Base-by-base conservation (phyloP, 164 flowering plant genomes). In the Kalanchoe fedtschenkoi region DNA sequence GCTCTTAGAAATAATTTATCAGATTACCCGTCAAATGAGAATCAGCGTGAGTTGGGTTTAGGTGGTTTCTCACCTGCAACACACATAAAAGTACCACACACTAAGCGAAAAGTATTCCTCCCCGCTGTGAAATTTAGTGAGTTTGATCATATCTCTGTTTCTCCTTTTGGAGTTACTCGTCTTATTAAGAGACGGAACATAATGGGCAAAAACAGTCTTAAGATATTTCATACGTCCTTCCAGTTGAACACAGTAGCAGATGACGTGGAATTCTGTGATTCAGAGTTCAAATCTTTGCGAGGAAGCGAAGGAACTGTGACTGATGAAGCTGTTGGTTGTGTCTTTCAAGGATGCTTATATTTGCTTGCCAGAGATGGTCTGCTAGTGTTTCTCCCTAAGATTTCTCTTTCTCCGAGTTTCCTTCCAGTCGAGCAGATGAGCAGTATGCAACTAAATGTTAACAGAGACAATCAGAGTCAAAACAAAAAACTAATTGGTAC, bases 161-260 rank as follows among this genome's bases (percentile, higher is more conserved):
- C 96, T 54, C 71, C 88, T 26, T 55, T 88, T 68, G 99, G 99
- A 66, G 70, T 88, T 61, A 95, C 87, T 67, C 82, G 84, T 16
- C 82, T 87, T 5, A 34, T 66, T 26, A 81, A 63, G 55, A 76
- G 62, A 59, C 61, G 66, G 33, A 33, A 64, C 34, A 43, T 35
- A 7, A 60, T 64, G 37, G 74, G 68, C 19, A 59, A 66, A 53
- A 67, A 59, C 70, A 65, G 71, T 66, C 69, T 67, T 65, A 78
- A 76, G 59, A 70, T 91, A 69, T 64, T 76, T 58, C 96, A 91
- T 75, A 66, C 83, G 9, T 44, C 66, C 69, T 71, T 91, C 64
- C 77, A 66, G 60, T 42, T 73, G 35, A 61, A 60, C 33, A 68
- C 73, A 38, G 61, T 61, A 30, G 65, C 76, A 68, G 65, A 62